A percentile compares a stretch with the other conserved stretches of the same genome.
These are phyloP conservation scores for Prunus dulcis DNA, from an alignment of 306 rosid genomes.

Conservation along the genomic window DNA sequence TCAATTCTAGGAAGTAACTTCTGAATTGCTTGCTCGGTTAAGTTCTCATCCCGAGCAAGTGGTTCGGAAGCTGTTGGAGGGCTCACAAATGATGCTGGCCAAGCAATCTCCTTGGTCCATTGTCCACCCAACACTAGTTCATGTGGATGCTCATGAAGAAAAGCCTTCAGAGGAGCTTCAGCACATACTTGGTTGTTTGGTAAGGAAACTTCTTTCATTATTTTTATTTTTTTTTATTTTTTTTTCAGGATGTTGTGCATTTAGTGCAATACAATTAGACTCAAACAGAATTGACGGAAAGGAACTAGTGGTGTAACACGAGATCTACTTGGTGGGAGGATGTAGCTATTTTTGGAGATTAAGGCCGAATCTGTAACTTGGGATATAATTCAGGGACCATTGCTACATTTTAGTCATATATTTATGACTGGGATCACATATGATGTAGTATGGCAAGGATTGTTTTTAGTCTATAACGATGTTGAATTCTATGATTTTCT, in stretches of 20 bases:
- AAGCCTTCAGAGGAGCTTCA: conserved; percentile 90
- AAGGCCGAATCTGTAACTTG: too few species aligned
- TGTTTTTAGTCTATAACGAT: not conserved
- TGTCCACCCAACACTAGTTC: conserved; percentile 87
- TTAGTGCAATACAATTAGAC: not conserved
- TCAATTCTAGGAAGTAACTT: conserved; percentile 75
- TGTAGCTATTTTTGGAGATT: too few species aligned
- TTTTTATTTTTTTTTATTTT: not conserved
- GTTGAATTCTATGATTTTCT: not conserved
- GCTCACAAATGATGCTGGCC: conserved; percentile 82
- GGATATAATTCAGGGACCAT: too few species aligned
- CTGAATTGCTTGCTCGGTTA: conserved; percentile 82
- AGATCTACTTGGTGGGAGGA: too few species aligned
- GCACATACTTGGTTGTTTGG: conserved; percentile 80
- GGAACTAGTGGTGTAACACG: too few species aligned
- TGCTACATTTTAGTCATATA: not conserved
- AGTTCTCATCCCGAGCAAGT: conserved; percentile 86
- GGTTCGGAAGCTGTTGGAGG: conserved; percentile 82
- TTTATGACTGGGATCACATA: not conserved
- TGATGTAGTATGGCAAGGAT: not conserved
- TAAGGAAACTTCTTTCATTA: conserved; percentile 39
- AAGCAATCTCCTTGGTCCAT: conserved; percentile 87
- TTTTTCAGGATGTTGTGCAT: conserved; percentile 2
- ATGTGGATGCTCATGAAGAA: conserved; percentile 79
- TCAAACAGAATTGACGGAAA: too few species aligned